Conservation (phyloP, 495 filamentous ascomycete genomes). For the Hyphodiscus hymeniophilus region DNA sequence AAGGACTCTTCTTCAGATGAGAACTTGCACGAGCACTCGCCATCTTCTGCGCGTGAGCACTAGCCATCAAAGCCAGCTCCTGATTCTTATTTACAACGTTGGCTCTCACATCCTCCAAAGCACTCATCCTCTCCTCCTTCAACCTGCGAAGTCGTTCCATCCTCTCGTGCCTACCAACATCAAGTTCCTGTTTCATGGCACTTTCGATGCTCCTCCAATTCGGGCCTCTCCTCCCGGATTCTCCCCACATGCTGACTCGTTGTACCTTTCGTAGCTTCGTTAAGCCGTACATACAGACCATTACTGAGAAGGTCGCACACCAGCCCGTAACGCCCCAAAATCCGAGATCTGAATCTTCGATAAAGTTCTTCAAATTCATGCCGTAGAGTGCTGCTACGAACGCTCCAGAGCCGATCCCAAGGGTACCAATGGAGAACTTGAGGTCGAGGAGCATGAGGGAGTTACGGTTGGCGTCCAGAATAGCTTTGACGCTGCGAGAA, state of each 20-base stretch:
- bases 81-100: not conserved
- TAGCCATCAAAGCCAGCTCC: slow-evolving; percentile 7
- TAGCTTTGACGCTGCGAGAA: slow-evolving; percentile 74
- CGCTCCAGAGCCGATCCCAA: slow-evolving; percentile 85
- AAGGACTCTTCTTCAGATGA: no score
- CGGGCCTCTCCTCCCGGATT: slow-evolving; percentile 15
- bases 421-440: slow-evolving; percentile 90
- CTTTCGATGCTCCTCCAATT: slow-evolving; percentile 18
- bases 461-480: slow-evolving; percentile 96
- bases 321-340: slow-evolving; percentile 65
- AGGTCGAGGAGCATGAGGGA: slow-evolving; percentile 96
- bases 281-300: slow-evolving; percentile 75
- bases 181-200: not conserved
- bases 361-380: slow-evolving; percentile 98
- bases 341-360: slow-evolving; percentile 90
- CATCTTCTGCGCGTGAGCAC: slow-evolving; percentile 1
- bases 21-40: no score
- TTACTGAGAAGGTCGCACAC: slow-evolving; percentile 62
- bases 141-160: slow-evolving; percentile 3
- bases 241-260: slow-evolving; percentile 72
- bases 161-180: not conserved
- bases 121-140: slow-evolving; percentile 6
- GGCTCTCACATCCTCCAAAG: slow-evolving; percentile 6
- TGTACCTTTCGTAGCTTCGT: slow-evolving; percentile 78
- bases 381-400: slow-evolving; percentile 96